Evolutionary conservation across 2,329 filamentous ascomycete species (phyloP), one percentile per base, ranked within the genome.

Genomic region (Neospermospora avenae): DNA sequence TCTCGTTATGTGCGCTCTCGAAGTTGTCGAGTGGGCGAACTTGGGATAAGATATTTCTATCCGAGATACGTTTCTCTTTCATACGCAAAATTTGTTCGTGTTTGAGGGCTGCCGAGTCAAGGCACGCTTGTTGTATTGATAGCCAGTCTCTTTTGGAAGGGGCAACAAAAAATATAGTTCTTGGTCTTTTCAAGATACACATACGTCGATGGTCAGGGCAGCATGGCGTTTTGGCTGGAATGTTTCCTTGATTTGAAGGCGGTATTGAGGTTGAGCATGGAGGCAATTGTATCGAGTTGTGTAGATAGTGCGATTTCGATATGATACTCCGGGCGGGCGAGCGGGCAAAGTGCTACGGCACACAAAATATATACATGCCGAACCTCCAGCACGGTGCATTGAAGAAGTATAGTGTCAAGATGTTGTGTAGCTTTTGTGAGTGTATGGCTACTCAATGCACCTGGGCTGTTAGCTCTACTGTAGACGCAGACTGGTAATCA

Each of bases 1-100:
- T 37, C 82, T 98, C 45, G 95, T 99, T 57, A 89, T 98, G 84
- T 84, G 90, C 71, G 95, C 93, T 20, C 80, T 99, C 53, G 92
- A 98, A 74, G 92, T 95, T 2, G 87, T 98, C 4, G 90, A 96
- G 72, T 97, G 93, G 93, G 90, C 92, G 24, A 48, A 11, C 28
- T 42, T 58, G 22, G 44, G 13, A 35, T 25, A 16, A 24, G 24
- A n/a, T 18, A 35, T 10, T 16, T 42, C 44, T 16, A 39, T 13
- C 28, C 24, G 41, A 45, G n/a, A 46, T 24, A 3, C 13, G 22
- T n/a, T n/a, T 44, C 24, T 34, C 49, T 34, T 34, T 41, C 22
- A 39, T 14, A 7, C 18, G n/a, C 20, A 51, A 3, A 28, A n/a
- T 51, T 18, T 37, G 18, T 51, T 37, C 22, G 34, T 25, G 35